phyloP scores from a whole-genome alignment of 2,329 filamentous ascomycete species.

The Pseudohalonectria lignicola region DNA sequence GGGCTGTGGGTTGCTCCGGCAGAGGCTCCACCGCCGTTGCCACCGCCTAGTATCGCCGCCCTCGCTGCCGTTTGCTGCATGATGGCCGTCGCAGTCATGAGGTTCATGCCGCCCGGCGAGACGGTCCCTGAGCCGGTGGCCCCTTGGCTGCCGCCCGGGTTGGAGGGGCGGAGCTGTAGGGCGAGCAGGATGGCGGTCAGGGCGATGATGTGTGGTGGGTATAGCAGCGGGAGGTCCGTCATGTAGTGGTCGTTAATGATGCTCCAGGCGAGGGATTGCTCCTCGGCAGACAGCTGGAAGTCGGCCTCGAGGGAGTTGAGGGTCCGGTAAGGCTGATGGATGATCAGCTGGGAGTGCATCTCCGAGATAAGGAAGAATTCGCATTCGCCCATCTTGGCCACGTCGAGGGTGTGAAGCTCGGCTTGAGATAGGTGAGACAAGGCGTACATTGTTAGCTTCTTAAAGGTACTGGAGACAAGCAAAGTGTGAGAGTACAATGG shows the following conservation, averaged over 20 bases:
- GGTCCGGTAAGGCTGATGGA: conserved; percentile 84
- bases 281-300: conserved; percentile 65
- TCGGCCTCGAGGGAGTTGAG: conserved; percentile 60
- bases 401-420: conserved; percentile 45
- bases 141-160: conserved; percentile 3
- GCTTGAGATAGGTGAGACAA: conserved; percentile 2
- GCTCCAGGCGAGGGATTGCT: conserved; percentile 65
- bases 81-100: background rate
- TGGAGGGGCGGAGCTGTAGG: conserved; percentile 64
- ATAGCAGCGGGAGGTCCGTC: conserved; percentile 79
- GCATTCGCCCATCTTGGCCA: conserved; percentile 80
- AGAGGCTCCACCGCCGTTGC: conserved; percentile 11
- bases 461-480: too few relatives aligned
- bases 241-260: conserved; percentile 90
- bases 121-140: conserved; percentile 6
- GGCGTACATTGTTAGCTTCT: too few relatives aligned
- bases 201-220: conserved; percentile 80
- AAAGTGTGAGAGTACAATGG: too few relatives aligned
- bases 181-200: conserved; percentile 76
- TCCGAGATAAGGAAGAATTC: conserved; percentile 89
- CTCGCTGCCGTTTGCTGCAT: conserved; percentile 1
- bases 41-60: background rate
- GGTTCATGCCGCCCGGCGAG: conserved; percentile 7
- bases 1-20: background rate
- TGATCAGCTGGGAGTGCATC: conserved; percentile 78